Evolutionary conservation across 2,329 filamentous ascomycete genomes (phyloP).

Genomic region (Aspergillus pseudonomiae): DNA sequence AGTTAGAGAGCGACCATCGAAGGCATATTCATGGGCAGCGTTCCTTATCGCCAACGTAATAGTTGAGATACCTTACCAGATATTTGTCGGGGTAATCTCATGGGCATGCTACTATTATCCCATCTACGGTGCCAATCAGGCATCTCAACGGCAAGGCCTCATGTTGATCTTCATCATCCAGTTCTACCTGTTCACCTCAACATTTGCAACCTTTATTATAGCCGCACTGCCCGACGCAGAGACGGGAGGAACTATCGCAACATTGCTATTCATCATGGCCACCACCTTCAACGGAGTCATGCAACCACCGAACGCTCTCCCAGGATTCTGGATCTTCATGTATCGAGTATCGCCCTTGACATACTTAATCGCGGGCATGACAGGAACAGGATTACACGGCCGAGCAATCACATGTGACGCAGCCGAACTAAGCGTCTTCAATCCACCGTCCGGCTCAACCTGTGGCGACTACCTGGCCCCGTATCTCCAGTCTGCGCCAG

Average conservation of each 20-base stretch:
- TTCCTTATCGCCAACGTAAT: conserved; percentile 83
- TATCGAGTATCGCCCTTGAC: conserved; percentile 82
- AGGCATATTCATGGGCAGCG: conserved; percentile 81
- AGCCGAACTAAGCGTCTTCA: conserved; percentile 71
- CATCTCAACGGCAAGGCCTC: conserved; percentile 70
- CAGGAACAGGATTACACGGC: conserved; percentile 71
- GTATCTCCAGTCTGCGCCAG: conserved; percentile 56
- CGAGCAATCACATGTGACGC: conserved; percentile 65
- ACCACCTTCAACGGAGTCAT: conserved; percentile 77
- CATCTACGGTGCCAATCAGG: conserved; percentile 62
- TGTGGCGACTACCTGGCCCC: conserved; percentile 62
- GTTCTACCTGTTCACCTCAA: conserved; percentile 80
- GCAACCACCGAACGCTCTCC: conserved; percentile 63
- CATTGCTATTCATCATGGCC: conserved; percentile 71
- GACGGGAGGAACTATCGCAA: conserved; percentile 74
- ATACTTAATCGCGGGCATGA: conserved; percentile 74
- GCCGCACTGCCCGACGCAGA: conserved; percentile 75
- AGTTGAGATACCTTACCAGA: conserved; percentile 85
- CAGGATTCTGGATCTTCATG: conserved; percentile 82
- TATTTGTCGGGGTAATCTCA: conserved; percentile 71
- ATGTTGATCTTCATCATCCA: conserved; percentile 76
- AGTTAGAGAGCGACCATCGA: conserved; percentile 80
- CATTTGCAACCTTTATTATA: conserved; percentile 78
- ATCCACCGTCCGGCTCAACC: conserved; percentile 60
- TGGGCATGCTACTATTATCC: conserved; percentile 87